These are phyloP conservation scores for Ceratocystis harringtonii DNA, from an alignment of 2,329 filamentous ascomycete species.

Conservation along the genomic window DNA sequence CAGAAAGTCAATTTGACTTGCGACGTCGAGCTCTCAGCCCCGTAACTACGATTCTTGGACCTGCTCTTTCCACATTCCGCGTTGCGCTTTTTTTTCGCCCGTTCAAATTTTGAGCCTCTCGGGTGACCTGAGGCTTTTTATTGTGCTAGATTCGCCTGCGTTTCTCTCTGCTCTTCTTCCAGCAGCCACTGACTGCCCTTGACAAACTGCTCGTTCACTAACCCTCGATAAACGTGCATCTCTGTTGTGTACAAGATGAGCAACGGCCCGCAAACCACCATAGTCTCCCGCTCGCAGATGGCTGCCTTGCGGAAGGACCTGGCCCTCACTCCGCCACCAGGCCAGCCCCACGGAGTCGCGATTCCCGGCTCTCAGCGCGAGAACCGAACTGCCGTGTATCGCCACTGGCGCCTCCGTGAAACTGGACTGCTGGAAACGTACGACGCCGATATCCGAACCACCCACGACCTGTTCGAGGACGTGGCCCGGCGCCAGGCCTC, in stretches of 20 bases:
- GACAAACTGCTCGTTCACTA: not conserved
- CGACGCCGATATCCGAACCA: slow-evolving; percentile 55
- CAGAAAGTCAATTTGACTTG: not conserved
- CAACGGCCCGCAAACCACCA: not conserved
- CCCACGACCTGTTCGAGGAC: slow-evolving; percentile 68
- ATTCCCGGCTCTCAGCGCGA: slow-evolving; percentile 60
- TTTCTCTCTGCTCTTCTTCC: not conserved
- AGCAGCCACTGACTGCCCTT: not conserved
- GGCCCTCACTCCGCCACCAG: slow-evolving; percentile 49
- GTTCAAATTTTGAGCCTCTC: not conserved
- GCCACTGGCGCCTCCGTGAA: slow-evolving; percentile 66
- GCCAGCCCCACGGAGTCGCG: slow-evolving; percentile 62
- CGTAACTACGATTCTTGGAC: not conserved
- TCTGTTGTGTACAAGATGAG: not conserved
- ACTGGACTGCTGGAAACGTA: slow-evolving; percentile 54
- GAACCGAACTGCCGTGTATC: slow-evolving; percentile 62
- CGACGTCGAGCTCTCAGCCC: not conserved
- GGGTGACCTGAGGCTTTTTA: not conserved
- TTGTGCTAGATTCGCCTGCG: not conserved
- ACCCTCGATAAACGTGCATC: not conserved
- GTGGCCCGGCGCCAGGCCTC: slow-evolving; percentile 48
- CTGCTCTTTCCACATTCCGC: not conserved
- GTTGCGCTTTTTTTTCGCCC: not conserved
- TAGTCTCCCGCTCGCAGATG: slow-evolving; percentile 7
- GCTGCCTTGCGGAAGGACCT: slow-evolving; percentile 29